Percentiles rank a stretch among this genome's conserved stretches.
Conservation (phyloP, 176 grass and related monocot genomes). For the Echinochloa phyllopogon region DNA sequence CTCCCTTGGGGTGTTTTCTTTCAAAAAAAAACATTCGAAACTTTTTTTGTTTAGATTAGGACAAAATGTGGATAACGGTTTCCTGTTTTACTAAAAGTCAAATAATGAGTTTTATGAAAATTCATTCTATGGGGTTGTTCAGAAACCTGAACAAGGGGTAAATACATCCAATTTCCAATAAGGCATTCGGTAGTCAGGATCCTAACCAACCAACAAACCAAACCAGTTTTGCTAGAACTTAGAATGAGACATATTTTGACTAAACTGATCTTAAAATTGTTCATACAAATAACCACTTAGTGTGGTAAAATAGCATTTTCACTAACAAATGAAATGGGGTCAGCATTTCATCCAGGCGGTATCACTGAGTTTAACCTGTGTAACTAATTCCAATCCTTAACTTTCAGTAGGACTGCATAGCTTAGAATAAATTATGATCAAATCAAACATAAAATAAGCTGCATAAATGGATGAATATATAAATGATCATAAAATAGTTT, state of each 20-base stretch:
- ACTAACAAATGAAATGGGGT: conserved; percentile 5
- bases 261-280: not conserved
- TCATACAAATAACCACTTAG: not conserved
- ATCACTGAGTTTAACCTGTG: conserved; percentile 12
- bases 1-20: no score
- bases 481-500: conserved; percentile 12
- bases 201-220: not conserved
- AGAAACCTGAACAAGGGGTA: not conserved
- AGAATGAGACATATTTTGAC: not conserved
- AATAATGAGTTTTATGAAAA: not conserved
- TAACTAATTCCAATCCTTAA: not conserved
- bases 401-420: not conserved
- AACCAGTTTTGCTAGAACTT: not conserved
- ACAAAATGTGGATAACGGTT: not conserved
- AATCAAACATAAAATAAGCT: conserved; percentile 28
- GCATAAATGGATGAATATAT: not conserved
- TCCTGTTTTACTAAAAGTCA: not conserved
- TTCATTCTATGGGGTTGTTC: not conserved
- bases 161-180: not conserved
- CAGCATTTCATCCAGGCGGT: not conserved
- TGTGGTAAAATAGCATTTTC: not conserved
- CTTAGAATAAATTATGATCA: not conserved
- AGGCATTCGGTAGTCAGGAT: not conserved
- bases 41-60: not conserved
- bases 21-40: no score